Percentiles rank a stretch among this genome's conserved stretches.
These are phyloP conservation scores for Rhododendron simsii DNA, from an alignment of 148 eudicot genomes.

Conservation along the genomic window DNA sequence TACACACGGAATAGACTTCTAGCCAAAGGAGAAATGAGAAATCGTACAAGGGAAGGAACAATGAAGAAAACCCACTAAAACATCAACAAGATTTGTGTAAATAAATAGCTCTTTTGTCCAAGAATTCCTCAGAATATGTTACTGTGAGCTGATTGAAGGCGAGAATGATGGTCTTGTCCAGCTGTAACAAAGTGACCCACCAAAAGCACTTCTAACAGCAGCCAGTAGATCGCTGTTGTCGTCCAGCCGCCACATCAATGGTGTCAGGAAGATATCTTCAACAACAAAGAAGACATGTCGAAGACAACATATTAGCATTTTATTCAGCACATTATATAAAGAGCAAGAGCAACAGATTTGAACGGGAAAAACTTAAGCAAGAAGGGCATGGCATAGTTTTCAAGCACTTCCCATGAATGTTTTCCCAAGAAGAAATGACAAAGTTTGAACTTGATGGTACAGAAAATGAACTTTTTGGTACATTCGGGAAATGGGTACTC, in stretches of 20 bases:
- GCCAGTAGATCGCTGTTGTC: slow-evolving; percentile 51
- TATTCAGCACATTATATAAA: background rate
- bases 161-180: slow-evolving; percentile 4
- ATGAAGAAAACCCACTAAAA: background rate
- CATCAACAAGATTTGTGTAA: background rate
- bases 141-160: background rate
- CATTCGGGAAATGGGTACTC: background rate
- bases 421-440: too few relatives aligned
- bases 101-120: background rate
- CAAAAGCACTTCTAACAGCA: slow-evolving; percentile 40
- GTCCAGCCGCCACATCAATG: slow-evolving; percentile 55
- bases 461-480: background rate
- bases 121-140: background rate
- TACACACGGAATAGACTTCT: background rate
- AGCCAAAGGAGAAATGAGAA: background rate
- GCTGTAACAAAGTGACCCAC: background rate
- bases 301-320: background rate
- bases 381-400: background rate
- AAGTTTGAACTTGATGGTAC: background rate
- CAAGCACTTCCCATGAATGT: background rate
- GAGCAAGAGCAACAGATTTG: background rate
- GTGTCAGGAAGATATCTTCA: slow-evolving; percentile 67
- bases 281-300: background rate
- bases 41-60: background rate
- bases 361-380: background rate